Conservation (phyloP, 2,329 filamentous ascomycete genomes). For the Parafenestella ontariensis region DNA sequence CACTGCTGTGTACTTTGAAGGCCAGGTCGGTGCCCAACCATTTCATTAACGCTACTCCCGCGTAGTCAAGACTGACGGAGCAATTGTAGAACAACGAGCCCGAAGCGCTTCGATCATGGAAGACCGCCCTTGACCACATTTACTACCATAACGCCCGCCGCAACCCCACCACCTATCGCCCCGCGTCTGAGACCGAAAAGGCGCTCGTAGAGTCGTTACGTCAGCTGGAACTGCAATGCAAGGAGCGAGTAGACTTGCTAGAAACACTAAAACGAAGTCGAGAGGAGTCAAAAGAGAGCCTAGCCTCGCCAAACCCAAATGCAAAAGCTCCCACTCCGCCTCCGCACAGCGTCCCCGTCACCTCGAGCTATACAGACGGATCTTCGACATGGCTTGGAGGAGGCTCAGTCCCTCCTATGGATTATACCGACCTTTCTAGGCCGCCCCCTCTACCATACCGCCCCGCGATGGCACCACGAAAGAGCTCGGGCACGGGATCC, state of each 20-base stretch:
- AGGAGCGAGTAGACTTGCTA: conserved; percentile 88
- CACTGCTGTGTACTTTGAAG: conserved; percentile 94
- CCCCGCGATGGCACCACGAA: conserved; percentile 55
- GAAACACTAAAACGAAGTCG: conserved; percentile 76
- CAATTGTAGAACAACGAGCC: conserved; percentile 79
- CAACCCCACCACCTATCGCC: conserved; percentile 71
- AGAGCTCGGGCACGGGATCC: conserved; percentile 52
- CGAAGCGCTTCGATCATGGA: conserved; percentile 92
- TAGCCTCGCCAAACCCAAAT: conserved; percentile 21
- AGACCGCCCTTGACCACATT: conserved; percentile 84
- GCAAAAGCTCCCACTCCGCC: conserved; percentile 33
- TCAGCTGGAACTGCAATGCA: conserved; percentile 87
- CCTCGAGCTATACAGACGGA: conserved; percentile 16
- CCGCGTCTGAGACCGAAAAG: conserved; percentile 82
- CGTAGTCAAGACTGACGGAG: conserved; percentile 3
- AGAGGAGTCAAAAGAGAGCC: conserved; percentile 57
- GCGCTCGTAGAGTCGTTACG: conserved; percentile 81
- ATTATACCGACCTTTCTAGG: conserved; percentile 81
- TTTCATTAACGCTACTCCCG: background rate
- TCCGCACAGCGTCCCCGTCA: conserved; percentile 22
- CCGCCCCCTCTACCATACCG: conserved; percentile 67
- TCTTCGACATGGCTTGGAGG: conserved; percentile 71
- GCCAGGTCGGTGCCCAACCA: conserved; percentile 67
- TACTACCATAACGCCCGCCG: conserved; percentile 83
- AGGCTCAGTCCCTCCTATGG: conserved; percentile 81